Conservation (phyloP, 305 asterid genomes). For the Solanum hybrid region DNA sequence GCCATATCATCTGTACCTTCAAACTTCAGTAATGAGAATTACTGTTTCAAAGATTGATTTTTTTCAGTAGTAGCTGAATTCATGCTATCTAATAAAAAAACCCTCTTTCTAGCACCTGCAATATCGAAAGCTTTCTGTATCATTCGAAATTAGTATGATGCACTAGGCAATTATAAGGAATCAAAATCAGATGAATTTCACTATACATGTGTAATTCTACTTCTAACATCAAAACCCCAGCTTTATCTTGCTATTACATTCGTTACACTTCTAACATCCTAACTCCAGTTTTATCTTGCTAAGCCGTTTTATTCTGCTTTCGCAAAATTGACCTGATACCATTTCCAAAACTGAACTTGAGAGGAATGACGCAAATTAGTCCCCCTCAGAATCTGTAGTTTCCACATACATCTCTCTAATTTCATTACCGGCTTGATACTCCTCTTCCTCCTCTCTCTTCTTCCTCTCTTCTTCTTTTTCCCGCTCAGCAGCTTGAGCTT, state of each 20-base stretch:
- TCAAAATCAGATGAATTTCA: background rate
- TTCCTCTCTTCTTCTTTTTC: slow-evolving; percentile 48
- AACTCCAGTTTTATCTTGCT: background rate
- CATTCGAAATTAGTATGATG: background rate
- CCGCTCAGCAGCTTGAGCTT: slow-evolving; percentile 49
- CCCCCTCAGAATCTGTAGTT: slow-evolving; percentile 40
- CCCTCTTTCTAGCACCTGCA: background rate
- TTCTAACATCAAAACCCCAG: background rate
- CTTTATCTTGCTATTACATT: background rate
- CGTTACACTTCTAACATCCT: background rate
- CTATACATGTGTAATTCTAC: background rate
- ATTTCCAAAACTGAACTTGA: background rate
- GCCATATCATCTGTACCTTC: background rate
- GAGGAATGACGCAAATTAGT: slow-evolving; percentile 16
- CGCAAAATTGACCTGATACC: background rate
- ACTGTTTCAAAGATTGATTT: background rate
- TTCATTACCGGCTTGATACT: slow-evolving; percentile 10
- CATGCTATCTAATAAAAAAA: background rate
- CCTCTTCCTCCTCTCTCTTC: slow-evolving; percentile 33
- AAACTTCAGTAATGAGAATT: background rate
- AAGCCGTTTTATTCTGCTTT: background rate
- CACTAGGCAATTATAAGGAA: background rate
- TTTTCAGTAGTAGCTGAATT: background rate
- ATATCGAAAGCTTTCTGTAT: background rate
- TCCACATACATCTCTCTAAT: slow-evolving; percentile 41